These are phyloP conservation scores for Xylaria sp. DNA, from an alignment of 2,329 filamentous ascomycete genomes.

Conservation along the genomic window DNA sequence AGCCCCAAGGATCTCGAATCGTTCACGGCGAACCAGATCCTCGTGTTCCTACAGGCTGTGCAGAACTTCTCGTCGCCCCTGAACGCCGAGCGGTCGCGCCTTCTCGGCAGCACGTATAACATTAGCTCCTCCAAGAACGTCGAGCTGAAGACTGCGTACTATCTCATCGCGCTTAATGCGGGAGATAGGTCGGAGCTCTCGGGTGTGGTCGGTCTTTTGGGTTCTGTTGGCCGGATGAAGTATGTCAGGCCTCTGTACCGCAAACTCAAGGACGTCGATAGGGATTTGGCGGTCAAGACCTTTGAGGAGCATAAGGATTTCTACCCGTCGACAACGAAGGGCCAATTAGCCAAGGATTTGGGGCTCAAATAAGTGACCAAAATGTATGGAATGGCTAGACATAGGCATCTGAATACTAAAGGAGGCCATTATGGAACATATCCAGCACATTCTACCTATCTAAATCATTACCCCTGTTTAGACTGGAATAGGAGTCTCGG, in stretches of 20 bases:
- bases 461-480: no score
- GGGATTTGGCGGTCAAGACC: constrained; percentile 75
- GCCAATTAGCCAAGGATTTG: constrained; percentile 86
- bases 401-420: neutral
- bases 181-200: constrained; percentile 72
- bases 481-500: no score
- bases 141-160: constrained; percentile 82
- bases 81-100: constrained; percentile 66
- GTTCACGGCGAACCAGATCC: constrained; percentile 85
- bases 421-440: no score
- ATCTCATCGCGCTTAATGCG: constrained; percentile 77
- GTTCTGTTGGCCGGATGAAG: constrained; percentile 92
- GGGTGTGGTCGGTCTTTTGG: constrained; percentile 75
- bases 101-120: constrained; percentile 77
- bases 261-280: constrained; percentile 75
- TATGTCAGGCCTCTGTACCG: constrained; percentile 88
- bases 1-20: constrained; percentile 69
- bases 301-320: constrained; percentile 90
- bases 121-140: constrained; percentile 80
- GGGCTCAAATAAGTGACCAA: constrained; percentile 44
- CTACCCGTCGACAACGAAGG: constrained; percentile 91
- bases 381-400: neutral
- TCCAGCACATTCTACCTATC: no score
- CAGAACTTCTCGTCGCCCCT: constrained; percentile 71
- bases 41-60: constrained; percentile 86